Base-by-base conservation (phyloP, 805 yeast species). In the Grigorovia humatica region DNA sequence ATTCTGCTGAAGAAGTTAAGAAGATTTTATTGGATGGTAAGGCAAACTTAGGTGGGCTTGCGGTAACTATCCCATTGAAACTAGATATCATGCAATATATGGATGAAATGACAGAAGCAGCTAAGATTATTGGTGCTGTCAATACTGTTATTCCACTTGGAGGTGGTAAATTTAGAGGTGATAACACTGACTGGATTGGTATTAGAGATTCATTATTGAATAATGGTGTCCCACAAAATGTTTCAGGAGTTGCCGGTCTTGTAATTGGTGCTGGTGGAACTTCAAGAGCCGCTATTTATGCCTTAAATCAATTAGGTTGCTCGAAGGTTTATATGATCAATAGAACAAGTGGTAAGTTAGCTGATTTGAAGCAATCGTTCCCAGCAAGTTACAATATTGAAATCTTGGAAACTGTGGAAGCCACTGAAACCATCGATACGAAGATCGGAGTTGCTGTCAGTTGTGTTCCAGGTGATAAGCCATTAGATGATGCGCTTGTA, bases 241-340 rank as follows among this genome's bases (percentile, higher is more conserved):
- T 64, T 20, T 62, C 59, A 15, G 58, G 55, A 3, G 71, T 75
- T 12, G 70, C 76, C 52, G 97, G 96, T 35, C 70, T 90, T 53
- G 85, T 93, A 46, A 74, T 93, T 57, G 99, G 99, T 49, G 96
- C 96, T 19, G 99, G 99, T 44, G 99, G 99, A 45, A 90, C 99
- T 27, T 83, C 96, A 0, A 78, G 96, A 62, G 96, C 99, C 44
- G 98, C 97, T 0, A 80, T 87, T 15, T 89, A 79, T 66, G 97
- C 99, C 1, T 74, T 93, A 57, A 78, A 81, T 63, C 63, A 79
- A 54, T 70, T 91, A 73, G 96, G 96, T 2, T 88, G 95, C 67
- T 59, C 70, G 20, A 80, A 74, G 58, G 86, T 91, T 54, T 88
- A 81, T 71, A 74, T 91, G 73, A 65, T 87, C 53, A 91, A 90